Conservation (phyloP, 768 basidiomycete genomes). For the Coprinopsis sp. region DNA sequence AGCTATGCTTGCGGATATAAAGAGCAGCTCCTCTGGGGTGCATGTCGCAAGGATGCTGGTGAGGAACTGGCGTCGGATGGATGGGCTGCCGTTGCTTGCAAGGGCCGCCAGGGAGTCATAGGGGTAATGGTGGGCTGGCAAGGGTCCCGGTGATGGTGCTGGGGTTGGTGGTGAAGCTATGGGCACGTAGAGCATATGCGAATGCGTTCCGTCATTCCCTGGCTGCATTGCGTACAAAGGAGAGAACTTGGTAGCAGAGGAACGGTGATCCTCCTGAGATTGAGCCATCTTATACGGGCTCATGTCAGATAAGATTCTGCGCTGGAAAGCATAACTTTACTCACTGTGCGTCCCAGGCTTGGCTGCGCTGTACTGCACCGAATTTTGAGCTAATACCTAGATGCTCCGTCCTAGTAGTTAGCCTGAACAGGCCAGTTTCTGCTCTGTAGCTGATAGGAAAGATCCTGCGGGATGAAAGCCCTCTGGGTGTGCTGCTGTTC, state of each 20-base stretch:
- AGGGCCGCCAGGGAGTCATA: slow-evolving; percentile 16
- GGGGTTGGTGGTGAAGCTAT: slow-evolving; percentile 57
- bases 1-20: slow-evolving; percentile 59
- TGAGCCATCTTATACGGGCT: too few species aligned
- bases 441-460: too few species aligned
- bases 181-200: slow-evolving; percentile 40
- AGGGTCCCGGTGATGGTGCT: slow-evolving; percentile 51
- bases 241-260: neutral
- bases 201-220: neutral
- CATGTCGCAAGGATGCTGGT: slow-evolving; percentile 47
- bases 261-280: neutral
- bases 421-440: too few species aligned
- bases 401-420: too few species aligned
- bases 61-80: slow-evolving; percentile 48
- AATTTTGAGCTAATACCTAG: too few species aligned
- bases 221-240: neutral
- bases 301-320: too few species aligned
- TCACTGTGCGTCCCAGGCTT: too few species aligned
- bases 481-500: too few species aligned
- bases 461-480: too few species aligned
- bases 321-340: too few species aligned
- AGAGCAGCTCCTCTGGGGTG: slow-evolving; percentile 58
- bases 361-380: too few species aligned
- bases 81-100: slow-evolving; percentile 23
- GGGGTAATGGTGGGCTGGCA: slow-evolving; percentile 13